Evolutionary conservation across 805 yeast species (phyloP), one percentile per base, ranked within the genome.

Genomic region (Suhomyces tanzawaensis): DNA sequence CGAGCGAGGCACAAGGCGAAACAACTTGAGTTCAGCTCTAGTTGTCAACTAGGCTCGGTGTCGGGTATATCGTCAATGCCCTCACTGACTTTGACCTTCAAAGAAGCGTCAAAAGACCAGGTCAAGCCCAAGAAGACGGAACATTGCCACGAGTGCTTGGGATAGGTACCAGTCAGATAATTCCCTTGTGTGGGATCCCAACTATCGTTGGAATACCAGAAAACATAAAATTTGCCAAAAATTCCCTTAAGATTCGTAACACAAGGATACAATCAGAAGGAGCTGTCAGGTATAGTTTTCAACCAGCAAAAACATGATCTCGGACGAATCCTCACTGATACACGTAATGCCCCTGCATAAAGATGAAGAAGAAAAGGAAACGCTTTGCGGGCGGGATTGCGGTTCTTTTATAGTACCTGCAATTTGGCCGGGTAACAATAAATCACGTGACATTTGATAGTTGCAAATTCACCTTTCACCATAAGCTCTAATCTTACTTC

Each of bases 301-400:
- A 93, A 91, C 97, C 95, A 91, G 99, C 99, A 91, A 91, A 91
- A 87, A 93, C 98, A 91, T 95, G 95, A 90, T 89, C 99, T 91
- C 99, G 98, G 99, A 93, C 96, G 96, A 90, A 89, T 93, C 99
- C 98, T 91, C 99, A 91, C 96, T 90, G 98, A 91, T 89, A 88
- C 95, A 95, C 96, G 98, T 93, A 91, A 89, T 91, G 96, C 98
- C 98, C 99, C 84, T 85, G 99, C 98, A 91, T 88, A 91, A 91
- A 83, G 97, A 90, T 86, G 73, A 65, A 63, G 74, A 71, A 50
- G 46, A 48, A 61, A 24, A n/a, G n/a, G 63, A 53, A 53, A 36
- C 41, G 41, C 23, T 42, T 39, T 37, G 35, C 33, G 39, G 33
- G 39, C 28, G 23, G 29, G 29, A 25, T 18, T 32, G 39, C 39